Base-by-base conservation (phyloP, 2,329 filamentous ascomycete genomes). In the Talaromyces sp. region DNA sequence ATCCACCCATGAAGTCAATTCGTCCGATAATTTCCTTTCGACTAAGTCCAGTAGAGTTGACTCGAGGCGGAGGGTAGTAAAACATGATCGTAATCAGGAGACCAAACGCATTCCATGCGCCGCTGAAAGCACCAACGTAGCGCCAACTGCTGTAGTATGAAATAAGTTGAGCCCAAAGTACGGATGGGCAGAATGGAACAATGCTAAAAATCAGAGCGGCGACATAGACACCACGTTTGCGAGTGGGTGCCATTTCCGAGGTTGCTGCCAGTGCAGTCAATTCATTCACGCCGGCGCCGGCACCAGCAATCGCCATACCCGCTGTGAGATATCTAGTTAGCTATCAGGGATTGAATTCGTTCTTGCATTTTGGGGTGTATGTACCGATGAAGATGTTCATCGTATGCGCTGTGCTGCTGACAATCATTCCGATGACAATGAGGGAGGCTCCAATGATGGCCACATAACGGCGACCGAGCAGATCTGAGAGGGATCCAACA, bases 191-290 rank as follows among this genome's bases (percentile, higher is more conserved):
- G 65, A 87, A 87, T 0, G 84, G 85, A 1, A 86, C 57, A 52
- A 87, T 85, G 49, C 81, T 84, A 62, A 86, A 78, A 41, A 86
- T 80, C 13, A 88, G 70, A 1, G 78, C 67, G 11, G 82, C 81
- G 20, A 87, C 81, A 63, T 87, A 88, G 63, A 80, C 80, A 27
- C 84, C 86, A 43, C 87, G 81, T 67, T 87, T 83, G 16, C 80
- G 76, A 17, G 83, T 83, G 1, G 87, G 86, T 0, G 85, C 87
- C 54, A 89, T 77, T 65, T 90, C 86, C 2, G 85, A 84, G 1
- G 86, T 86, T 30, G 81, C 86, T 24, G 86, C 85, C 8, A 90
- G 75, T 4, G 86, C 85, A 5, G 85, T 89, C 30, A 89, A 74
- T 67, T 89, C 86, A 59, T 85, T 86, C 55, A 89, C 80, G 13